phyloP scores from a whole-genome alignment of 1,139 yeast genomes.

The Suhomyces wounanorum region DNA sequence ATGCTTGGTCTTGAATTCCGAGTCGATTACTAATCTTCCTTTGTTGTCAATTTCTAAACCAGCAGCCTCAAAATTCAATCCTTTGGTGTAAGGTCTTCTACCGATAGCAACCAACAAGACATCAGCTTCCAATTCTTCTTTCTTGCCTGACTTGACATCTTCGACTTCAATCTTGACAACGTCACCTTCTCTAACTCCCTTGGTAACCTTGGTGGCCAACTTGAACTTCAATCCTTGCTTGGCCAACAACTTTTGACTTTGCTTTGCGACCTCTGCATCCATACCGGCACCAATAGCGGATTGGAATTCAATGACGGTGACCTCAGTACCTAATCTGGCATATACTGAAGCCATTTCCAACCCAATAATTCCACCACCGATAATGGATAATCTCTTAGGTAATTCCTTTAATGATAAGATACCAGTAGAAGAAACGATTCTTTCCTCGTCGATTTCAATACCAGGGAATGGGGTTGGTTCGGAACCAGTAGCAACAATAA shows the following conservation, averaged over 20 bases:
- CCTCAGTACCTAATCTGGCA: constrained; percentile 93
- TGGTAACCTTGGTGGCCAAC: constrained; percentile 86
- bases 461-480: constrained; percentile 99
- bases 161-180: constrained; percentile 85
- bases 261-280: constrained; percentile 94
- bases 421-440: constrained; percentile 96
- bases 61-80: constrained; percentile 82
- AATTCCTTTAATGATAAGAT: constrained; percentile 80
- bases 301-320: constrained; percentile 91
- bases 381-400: constrained; percentile 88
- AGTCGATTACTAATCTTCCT: constrained; percentile 93
- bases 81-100: constrained; percentile 95
- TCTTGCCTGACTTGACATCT: constrained; percentile 83
- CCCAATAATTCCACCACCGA: constrained; percentile 99
- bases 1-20: constrained; percentile 87
- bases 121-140: constrained; percentile 82
- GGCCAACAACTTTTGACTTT: constrained; percentile 82
- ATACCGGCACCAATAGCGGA: constrained; percentile 89
- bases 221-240: constrained; percentile 96
- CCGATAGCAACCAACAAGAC: constrained; percentile 96
- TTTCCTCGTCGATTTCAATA: constrained; percentile 92
- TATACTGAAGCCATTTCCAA: constrained; percentile 99
- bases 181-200: constrained; percentile 88
- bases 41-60: constrained; percentile 89
- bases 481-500: constrained; percentile 97